These are phyloP conservation scores for Pichia norvegensis DNA, from an alignment of 1,139 yeast species.

Conservation along the genomic window DNA sequence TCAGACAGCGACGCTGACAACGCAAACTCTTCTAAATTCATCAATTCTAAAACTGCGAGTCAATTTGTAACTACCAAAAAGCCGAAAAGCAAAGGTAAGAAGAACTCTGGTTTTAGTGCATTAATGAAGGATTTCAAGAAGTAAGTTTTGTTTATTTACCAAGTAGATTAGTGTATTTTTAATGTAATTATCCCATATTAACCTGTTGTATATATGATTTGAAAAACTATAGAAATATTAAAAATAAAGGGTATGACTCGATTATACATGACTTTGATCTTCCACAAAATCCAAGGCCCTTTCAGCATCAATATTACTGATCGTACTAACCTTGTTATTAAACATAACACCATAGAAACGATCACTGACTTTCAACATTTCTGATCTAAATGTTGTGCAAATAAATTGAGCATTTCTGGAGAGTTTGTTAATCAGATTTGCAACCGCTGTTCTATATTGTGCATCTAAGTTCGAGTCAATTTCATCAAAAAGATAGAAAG, in stretches of 20 bases:
- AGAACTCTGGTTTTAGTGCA: conserved; percentile 43
- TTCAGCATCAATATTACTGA: conserved; percentile 59
- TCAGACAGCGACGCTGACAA: conserved; percentile 21
- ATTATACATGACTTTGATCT: conserved; percentile 36
- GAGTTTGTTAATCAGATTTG: conserved; percentile 60
- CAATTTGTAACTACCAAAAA: conserved; percentile 29
- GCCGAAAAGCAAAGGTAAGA: conserved; percentile 30
- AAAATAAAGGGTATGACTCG: neutral
- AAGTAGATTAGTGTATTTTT: neutral
- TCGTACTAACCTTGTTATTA: conserved; percentile 73
- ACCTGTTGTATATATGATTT: neutral
- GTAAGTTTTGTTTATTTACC: conserved; percentile 4
- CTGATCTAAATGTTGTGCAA: conserved; percentile 93
- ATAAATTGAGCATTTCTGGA: conserved; percentile 77
- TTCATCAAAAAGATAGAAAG: conserved; percentile 91
- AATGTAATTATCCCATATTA: neutral
- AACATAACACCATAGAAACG: conserved; percentile 83
- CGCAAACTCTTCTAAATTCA: conserved; percentile 27
- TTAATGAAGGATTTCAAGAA: conserved; percentile 44
- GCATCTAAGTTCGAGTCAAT: conserved; percentile 93
- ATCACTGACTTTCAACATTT: conserved; percentile 82
- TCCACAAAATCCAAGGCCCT: conserved; percentile 80
- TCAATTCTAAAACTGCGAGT: conserved; percentile 36
- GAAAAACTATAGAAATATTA: neutral
- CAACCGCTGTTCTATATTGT: conserved; percentile 85